Evolutionary conservation across 352 stramenopile species (phyloP).

Genomic region (Phytophthora sojae): DNA sequence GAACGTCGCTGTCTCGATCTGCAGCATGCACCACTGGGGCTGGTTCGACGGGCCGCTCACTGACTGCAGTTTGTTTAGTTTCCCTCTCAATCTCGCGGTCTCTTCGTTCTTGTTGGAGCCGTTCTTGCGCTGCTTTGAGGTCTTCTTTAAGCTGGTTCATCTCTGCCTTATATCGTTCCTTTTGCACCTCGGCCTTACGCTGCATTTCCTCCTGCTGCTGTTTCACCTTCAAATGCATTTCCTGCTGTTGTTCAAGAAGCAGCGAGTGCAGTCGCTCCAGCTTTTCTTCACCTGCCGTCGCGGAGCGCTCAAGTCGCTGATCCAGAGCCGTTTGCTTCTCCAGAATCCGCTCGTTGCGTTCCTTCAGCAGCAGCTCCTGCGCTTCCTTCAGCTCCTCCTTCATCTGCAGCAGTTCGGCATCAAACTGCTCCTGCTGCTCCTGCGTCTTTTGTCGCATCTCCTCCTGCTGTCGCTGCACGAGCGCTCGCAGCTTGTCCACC

Average conservation of each 20-base stretch:
- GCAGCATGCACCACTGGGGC: background rate
- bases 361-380: conserved; percentile 63
- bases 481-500: conserved; percentile 67
- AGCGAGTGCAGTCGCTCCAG: conserved; percentile 26
- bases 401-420: conserved; percentile 46
- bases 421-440: conserved; percentile 35
- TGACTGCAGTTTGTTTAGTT: conserved; percentile 32
- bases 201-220: conserved; percentile 64
- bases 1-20: background rate
- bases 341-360: conserved; percentile 59
- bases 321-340: conserved; percentile 71
- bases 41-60: background rate
- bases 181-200: conserved; percentile 31
- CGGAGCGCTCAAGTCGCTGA: conserved; percentile 44
- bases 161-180: conserved; percentile 40
- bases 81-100: conserved; percentile 59
- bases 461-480: conserved; percentile 57
- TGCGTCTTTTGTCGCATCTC: conserved; percentile 54
- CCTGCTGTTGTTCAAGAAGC: conserved; percentile 27
- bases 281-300: conserved; percentile 23
- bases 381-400: conserved; percentile 53
- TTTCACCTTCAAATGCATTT: conserved; percentile 58
- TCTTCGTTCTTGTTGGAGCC: conserved; percentile 56
- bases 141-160: conserved; percentile 46
- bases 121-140: conserved; percentile 53